Evolutionary conservation across 2,329 filamentous ascomycete genomes (phyloP), one percentile per base, ranked within the genome.

Genomic region (Colletotrichum spinosum): DNA sequence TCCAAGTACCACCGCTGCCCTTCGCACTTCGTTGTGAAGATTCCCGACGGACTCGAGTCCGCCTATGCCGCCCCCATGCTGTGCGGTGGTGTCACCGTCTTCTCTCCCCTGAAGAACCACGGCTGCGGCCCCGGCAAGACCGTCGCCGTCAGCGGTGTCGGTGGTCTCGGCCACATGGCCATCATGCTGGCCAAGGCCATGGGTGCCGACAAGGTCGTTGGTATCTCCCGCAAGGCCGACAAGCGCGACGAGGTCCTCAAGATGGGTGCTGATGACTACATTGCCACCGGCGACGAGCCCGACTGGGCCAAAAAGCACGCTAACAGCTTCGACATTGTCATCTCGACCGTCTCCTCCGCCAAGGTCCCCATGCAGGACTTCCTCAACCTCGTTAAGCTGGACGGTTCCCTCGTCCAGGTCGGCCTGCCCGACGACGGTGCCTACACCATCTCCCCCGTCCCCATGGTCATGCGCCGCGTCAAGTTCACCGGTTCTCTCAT

Each of bases 51-150:
- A 3, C 64, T 84, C 6, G 69, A 74, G 2, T 76, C 76, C 2
- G 81, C 79, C 56, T 68, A 77, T 56, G 80, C 81, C 9, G 82
- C 90, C 15, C 90, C 90, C 4, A 88, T 93, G 85, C 80, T 93
- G 46, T 93, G 91, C 72, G 91, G 84, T 25, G 90, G 91, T 12
- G 83, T 92, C 39, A 93, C 91, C 0, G 81, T 90, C 7, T 93
- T 83, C 73, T 81, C 83, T 10, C 90, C 91, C 1, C 76, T 93
- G 54, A 81, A 81, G 70, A 82, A 87, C 56, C 86, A 90, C 68
- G 87, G 87, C 2, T 86, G 83, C 53, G 91, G 90, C 0, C 89
- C 89, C 0, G 90, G 89, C 12, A 92, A 90, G 77, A 82, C 76
- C 33, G 87, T 93, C 2, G 90, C 86, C 1, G 85, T 92, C 65